phyloP scores from a whole-genome alignment of 2,329 filamentous ascomycete species.

The Penicillium sclerotigenum region DNA sequence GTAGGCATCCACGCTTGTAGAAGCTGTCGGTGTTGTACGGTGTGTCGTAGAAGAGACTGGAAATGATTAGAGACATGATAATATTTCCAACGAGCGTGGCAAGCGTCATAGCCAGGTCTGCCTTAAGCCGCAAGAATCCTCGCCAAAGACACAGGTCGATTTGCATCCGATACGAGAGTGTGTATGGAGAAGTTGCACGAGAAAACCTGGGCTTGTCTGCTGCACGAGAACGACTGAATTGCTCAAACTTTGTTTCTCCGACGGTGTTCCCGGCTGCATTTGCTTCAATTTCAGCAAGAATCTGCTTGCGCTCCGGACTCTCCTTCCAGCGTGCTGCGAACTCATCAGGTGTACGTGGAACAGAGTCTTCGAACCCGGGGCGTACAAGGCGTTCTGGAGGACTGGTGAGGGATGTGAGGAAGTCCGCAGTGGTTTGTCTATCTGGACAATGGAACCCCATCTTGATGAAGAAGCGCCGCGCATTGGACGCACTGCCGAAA shows the following conservation, averaged over 20 bases:
- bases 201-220: constrained; percentile 41
- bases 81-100: constrained; percentile 64
- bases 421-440: constrained; percentile 66
- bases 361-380: constrained; percentile 57
- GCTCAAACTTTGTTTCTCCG: constrained; percentile 33
- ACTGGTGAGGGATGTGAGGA: constrained; percentile 66
- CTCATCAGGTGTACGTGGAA: constrained; percentile 67
- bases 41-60: constrained; percentile 76
- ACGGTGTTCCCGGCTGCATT: constrained; percentile 39
- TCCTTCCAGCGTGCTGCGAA: constrained; percentile 58
- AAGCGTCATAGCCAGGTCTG: constrained; percentile 70
- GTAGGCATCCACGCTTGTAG: constrained; percentile 69
- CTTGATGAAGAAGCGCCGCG: constrained; percentile 63
- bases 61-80: constrained; percentile 69
- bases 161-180: constrained; percentile 73
- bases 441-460: constrained; percentile 67
- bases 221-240: constrained; percentile 38
- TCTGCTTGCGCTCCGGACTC: constrained; percentile 45
- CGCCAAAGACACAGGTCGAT: constrained; percentile 74
- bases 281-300: constrained; percentile 41
- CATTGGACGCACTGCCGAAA: constrained; percentile 61
- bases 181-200: constrained; percentile 72
- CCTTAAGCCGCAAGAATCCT: constrained; percentile 69
- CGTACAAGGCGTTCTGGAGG: constrained; percentile 55
- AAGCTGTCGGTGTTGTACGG: constrained; percentile 64